Evolutionary conservation across 1,284 basidiomycete species (phyloP), one percentile per base, ranked within the genome.

Genomic region (Leccinum pallidistipes): DNA sequence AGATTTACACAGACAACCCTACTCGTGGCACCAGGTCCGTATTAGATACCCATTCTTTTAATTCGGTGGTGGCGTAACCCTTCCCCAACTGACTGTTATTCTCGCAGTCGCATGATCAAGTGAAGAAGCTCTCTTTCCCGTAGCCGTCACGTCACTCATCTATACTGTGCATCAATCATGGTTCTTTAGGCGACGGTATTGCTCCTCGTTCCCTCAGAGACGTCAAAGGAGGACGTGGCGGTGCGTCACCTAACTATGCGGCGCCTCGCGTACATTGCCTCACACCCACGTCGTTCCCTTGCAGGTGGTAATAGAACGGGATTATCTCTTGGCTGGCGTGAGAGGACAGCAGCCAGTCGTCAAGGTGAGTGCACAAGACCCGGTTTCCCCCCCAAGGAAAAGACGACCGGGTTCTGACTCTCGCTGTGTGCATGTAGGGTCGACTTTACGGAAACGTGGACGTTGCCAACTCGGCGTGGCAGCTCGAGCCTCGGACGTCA

Each of bases 261-360:
- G 8, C 29, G 29, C 29, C 43, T 29, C 10, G 50, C 50, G 27
- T 52, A 52, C 47, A 49, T 50, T 55, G 29, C 5, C 62, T 69
- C 57, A 65, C 51, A 5, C 47, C 2, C 51, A 58, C 51, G 24
- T 27, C n/a, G 16, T 18, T 27, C 6, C n/a, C 32, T 12, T 55
- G 16, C 70, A 91, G 87, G 87, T 92, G 50, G 77, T 83, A 59
- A 86, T 92, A 65, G 89, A 91, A 64, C 81, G 83, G 52, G 82
- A 87, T 63, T 79, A 86, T 68, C 78, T 92, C 43, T 77, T 92
- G 27, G 90, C 88, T 29, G 87, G 87, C 5, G 85, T 91, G 21
- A 83, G 81, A 58, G 87, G 85, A 4, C 85, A 87, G 59, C 77
- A 83, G 18, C 84, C 90, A 5, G 81, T 87, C 24, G 82, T 92